phyloP scores from a whole-genome alignment of 83 land plant genomes.

The Isoetes engelmannii region DNA sequence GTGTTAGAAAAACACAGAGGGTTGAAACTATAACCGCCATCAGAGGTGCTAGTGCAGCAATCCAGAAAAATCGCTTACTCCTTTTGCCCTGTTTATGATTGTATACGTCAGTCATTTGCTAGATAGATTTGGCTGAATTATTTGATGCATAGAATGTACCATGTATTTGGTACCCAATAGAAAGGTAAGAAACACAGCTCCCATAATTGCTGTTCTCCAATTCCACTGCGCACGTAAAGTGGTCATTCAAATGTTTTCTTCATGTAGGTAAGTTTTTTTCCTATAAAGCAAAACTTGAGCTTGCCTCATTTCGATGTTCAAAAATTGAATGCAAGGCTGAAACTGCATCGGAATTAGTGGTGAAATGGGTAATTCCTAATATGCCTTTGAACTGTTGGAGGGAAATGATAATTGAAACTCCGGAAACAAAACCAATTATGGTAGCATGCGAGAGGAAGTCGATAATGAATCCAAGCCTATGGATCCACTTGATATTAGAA shows the following conservation, averaged over 20 bases:
- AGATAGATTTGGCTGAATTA: not conserved
- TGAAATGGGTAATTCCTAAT: constrained; percentile 50
- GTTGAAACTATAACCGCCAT: constrained; percentile 61
- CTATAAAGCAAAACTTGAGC: not conserved
- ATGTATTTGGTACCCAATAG: constrained; percentile 8
- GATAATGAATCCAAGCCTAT: constrained; percentile 68
- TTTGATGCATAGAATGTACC: constrained; percentile 1
- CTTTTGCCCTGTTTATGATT: constrained; percentile 47
- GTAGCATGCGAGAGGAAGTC: constrained; percentile 76
- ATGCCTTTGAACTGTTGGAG: constrained; percentile 75
- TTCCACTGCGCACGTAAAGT: constrained; percentile 23
- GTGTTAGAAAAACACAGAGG: constrained; percentile 52
- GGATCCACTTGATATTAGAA: not conserved
- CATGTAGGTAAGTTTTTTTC: no score
- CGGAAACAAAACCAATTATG: constrained; percentile 77
- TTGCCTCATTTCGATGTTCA: constrained; percentile 48
- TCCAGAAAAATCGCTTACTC: constrained; percentile 44
- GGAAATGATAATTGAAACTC: constrained; percentile 51
- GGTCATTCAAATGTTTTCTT: not conserved
- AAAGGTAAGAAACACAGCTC: constrained; percentile 16
- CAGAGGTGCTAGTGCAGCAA: constrained; percentile 70
- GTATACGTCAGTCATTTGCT: constrained; percentile 33
- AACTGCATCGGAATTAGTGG: constrained; percentile 52
- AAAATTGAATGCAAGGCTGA: constrained; percentile 48
- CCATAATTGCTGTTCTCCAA: constrained; percentile 25